Base-by-base conservation (phyloP, 2,329 filamentous ascomycete genomes). In the Penicillium sp. region DNA sequence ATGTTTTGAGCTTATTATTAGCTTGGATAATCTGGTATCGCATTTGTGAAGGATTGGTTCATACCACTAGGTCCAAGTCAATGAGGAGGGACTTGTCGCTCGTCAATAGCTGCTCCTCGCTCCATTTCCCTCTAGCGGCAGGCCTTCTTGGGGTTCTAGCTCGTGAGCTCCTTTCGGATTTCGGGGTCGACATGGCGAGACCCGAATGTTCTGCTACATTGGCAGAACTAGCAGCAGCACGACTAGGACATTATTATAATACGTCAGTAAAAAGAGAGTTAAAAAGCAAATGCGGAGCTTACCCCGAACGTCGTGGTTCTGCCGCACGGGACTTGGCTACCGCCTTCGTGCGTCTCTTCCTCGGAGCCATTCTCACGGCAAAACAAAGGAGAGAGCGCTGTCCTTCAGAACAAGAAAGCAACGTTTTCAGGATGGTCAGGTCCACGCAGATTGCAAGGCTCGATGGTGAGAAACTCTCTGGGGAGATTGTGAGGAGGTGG, bases 361-460 rank as follows among this genome's bases (percentile, higher is more conserved):
- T 67, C 59, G 62, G 66, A 65, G 71, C 66, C 73, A 75, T 75
- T 59, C 56, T 66, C 59, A 62, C 62, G 50, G 61, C 64, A 66
- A 69, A 67, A 65, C 66, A 63, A 61, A 50, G 56, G 55, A 47
- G 50, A 58, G 41, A 46, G 31, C 21, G 33, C 48, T 54, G 54
- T 57, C 27, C 50, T 52, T 50, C 56, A 29, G 48, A 43, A 31
- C 45, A 27, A 41, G 43, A 25, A 27, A 54, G 37, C 19, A 19
- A 55, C 27, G 41, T 51, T 27, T 43, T 52, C 62, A 74, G 62
- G 42, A 94, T 93, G 92, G 93, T 96, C 71, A 86, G 86, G 75
- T 94, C 93, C 70, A 99, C 93, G 53, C 91, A 96, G 79, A 96
- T 99, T 79, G 89, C 91, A 65, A 85, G 94, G 77, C 85, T 97